Percentiles rank a stretch among this genome's conserved stretches.
Conservation (phyloP, 805 yeast species). For the Candida nemodendra region DNA sequence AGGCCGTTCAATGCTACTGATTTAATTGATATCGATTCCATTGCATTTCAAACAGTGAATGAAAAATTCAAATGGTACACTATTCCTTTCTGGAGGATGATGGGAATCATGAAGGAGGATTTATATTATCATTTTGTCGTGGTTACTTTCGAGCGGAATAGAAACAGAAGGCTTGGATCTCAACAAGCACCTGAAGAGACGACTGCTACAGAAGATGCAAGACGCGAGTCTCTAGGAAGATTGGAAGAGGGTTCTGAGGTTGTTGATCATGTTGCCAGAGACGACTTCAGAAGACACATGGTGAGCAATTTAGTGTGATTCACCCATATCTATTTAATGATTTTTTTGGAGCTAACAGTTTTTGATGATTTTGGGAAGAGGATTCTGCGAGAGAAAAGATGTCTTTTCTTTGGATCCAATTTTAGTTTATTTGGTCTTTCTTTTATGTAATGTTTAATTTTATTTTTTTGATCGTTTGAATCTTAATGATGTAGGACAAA, state of each 20-base stretch:
- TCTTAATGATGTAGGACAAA: background rate
- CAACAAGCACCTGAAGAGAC: constrained; percentile 4
- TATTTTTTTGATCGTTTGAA: background rate
- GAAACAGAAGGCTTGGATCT: constrained; percentile 20
- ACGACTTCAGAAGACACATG: constrained; percentile 7
- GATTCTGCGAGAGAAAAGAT: too few relatives aligned
- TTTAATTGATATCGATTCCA: constrained; percentile 42
- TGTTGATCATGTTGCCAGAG: constrained; percentile 4
- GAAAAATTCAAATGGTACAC: constrained; percentile 25
- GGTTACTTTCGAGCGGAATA: constrained; percentile 29
- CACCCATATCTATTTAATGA: background rate
- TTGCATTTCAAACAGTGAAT: constrained; percentile 41
- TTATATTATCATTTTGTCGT: constrained; percentile 53
- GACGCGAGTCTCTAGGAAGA: constrained; percentile 2
- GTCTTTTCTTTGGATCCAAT: too few relatives aligned
- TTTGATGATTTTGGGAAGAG: too few relatives aligned
- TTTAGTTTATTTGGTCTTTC: too few relatives aligned
- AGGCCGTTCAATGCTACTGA: constrained; percentile 42
- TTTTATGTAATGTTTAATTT: constrained; percentile 1
- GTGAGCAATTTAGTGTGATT: constrained; percentile 12
- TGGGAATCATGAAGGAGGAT: constrained; percentile 53
- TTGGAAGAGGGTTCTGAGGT: background rate
- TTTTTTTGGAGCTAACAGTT: too few relatives aligned
- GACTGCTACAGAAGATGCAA: background rate
- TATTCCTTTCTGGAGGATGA: constrained; percentile 48